Base-by-base conservation (phyloP, 1,284 basidiomycete genomes). In the Apiotrichum domesticum region DNA sequence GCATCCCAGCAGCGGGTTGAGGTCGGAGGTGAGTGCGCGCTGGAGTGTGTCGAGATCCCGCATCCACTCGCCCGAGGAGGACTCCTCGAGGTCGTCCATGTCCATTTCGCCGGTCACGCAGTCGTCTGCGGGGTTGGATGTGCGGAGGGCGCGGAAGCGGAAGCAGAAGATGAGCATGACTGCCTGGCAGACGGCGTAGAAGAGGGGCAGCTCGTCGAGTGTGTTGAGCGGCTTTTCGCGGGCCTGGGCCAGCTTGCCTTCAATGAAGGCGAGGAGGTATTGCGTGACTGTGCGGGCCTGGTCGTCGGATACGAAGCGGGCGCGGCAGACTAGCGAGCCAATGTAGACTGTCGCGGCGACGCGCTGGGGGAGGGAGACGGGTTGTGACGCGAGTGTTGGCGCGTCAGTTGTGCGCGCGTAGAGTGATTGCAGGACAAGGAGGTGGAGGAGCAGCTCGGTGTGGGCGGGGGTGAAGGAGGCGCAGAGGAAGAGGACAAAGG, bases 141-240 rank as follows among this genome's bases (percentile, higher is more conserved):
- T 2, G 40, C 50, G 39, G 50, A 76, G 67, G 1, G 73, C 73
- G 60, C 90, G 80, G 95, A 94, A 98, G 15, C 95, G 81, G 79
- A 98, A 99, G 76, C 96, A 98, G 75, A 98, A 99, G 62, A 98
- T 92, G 67, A 98, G 83, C 74, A 99, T 96, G 6, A 93, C 84
- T 0, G 94, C 89, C 72, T 98, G 96, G 1, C 86, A 80, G 35
- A 97, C 87, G 5, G 95, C 92, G 73, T 98, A 98, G 74, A 97
- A 98, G 32, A 95, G 83, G 1, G 71, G 72, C 8, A 73, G 59
- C 59, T 75, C 73, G 50, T 74, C 69, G 15, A 65, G 48, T 9
- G 49, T 11, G 35, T 81, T 82, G 66, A 87, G 83, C 55, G 87
- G 83, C 32, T 79, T 75, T 51, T 78, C 73, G 29, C 43, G 37